These are phyloP conservation scores for Pseudognaphalium luteoalbum DNA, from an alignment of 129 eudicot species.

Conservation along the genomic window DNA sequence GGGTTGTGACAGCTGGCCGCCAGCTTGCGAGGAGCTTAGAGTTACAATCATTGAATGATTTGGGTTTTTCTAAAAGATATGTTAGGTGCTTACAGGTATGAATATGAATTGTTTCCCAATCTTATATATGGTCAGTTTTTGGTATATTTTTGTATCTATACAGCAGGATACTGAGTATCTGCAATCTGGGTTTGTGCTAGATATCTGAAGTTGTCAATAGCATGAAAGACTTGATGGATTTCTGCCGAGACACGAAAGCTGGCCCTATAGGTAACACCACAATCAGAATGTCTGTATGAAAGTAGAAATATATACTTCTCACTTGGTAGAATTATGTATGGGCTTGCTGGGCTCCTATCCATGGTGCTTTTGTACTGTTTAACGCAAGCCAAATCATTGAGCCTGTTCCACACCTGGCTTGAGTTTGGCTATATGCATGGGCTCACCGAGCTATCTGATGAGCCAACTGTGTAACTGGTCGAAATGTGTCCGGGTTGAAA, in stretches of 20 bases:
- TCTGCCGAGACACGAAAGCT: conserved; percentile 66
- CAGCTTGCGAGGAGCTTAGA: conserved; percentile 93
- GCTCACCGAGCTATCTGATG: too few species aligned
- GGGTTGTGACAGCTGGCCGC: conserved; percentile 91
- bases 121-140: background rate
- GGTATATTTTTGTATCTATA: conserved; percentile 8
- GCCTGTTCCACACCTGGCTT: too few species aligned
- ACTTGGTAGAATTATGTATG: background rate
- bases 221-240: conserved; percentile 95
- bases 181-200: conserved; percentile 41
- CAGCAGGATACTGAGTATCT: background rate
- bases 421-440: too few species aligned
- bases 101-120: background rate
- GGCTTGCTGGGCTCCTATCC: background rate
- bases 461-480: too few species aligned
- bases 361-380: too few species aligned
- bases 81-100: conserved; percentile 88
- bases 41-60: conserved; percentile 79
- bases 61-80: conserved; percentile 90
- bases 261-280: conserved; percentile 77
- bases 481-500: too few species aligned
- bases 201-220: conserved; percentile 92
- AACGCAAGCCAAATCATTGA: too few species aligned
- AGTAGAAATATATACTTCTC: background rate
- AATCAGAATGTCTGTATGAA: background rate